Conservation (phyloP, 345 rosid species). For the Eutrema japonicum region DNA sequence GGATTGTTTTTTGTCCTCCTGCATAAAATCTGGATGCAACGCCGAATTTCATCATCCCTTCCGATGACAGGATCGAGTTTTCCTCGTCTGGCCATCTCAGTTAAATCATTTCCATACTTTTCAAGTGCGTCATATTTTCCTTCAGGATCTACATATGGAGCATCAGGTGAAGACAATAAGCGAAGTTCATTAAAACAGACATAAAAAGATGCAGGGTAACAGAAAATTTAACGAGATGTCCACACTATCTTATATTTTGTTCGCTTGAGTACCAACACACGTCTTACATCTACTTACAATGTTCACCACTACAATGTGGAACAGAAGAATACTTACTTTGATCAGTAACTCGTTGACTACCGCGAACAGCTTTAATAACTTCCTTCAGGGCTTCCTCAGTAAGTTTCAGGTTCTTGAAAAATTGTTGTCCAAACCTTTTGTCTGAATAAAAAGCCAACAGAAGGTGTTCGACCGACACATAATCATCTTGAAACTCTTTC, state of each 20-base stretch:
- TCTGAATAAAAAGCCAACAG: slow-evolving; percentile 71
- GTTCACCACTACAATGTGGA: background rate
- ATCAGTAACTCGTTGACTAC: slow-evolving; percentile 90
- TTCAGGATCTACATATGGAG: slow-evolving; percentile 68
- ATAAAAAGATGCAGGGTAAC: background rate
- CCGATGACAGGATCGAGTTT: slow-evolving; percentile 97
- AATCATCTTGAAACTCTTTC: slow-evolving; percentile 80
- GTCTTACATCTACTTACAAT: background rate
- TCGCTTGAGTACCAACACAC: background rate
- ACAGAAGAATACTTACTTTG: slow-evolving; percentile 56
- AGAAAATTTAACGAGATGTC: background rate
- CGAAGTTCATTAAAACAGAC: background rate
- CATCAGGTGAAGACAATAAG: slow-evolving; percentile 10
- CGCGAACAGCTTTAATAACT: slow-evolving; percentile 71
- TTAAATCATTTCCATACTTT: slow-evolving; percentile 88
- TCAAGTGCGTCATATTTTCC: slow-evolving; percentile 81
- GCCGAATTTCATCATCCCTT: slow-evolving; percentile 87
- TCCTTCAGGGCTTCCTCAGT: slow-evolving; percentile 67
- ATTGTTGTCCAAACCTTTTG: slow-evolving; percentile 71
- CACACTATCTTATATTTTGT: background rate
- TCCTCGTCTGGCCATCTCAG: slow-evolving; percentile 87
- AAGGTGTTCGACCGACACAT: slow-evolving; percentile 80
- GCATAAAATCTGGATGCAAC: slow-evolving; percentile 82
- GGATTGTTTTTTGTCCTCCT: slow-evolving; percentile 97
- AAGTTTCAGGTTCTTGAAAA: slow-evolving; percentile 61